Conservation (phyloP, 768 basidiomycete genomes). For the Cyathus striatus region DNA sequence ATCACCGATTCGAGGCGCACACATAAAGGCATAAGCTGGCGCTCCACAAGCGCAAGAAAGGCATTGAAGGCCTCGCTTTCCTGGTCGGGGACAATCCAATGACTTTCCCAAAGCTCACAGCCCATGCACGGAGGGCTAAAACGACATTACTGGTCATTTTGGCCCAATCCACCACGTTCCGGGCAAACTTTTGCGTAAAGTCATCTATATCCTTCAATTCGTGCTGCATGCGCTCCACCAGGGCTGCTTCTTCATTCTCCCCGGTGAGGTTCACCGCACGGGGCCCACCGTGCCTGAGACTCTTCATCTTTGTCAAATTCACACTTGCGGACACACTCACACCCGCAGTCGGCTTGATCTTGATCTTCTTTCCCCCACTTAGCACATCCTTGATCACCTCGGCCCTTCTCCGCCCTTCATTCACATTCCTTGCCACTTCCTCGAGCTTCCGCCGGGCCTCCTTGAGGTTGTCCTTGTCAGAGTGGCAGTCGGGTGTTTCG, state of each 20-base stretch:
- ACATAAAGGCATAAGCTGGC: slow-evolving; percentile 47
- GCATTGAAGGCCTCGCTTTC: slow-evolving; percentile 65
- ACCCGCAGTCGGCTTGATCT: slow-evolving; percentile 13
- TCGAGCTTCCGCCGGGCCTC: slow-evolving; percentile 58
- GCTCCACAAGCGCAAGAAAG: slow-evolving; percentile 55
- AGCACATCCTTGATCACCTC: slow-evolving; percentile 80
- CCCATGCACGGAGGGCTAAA: slow-evolving; percentile 53
- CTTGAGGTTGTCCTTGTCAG: slow-evolving; percentile 56
- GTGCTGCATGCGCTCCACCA: slow-evolving; percentile 49
- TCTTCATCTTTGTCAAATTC: slow-evolving; percentile 59
- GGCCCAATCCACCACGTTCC: slow-evolving; percentile 61
- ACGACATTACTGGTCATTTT: slow-evolving; percentile 44
- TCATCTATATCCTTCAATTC: slow-evolving; percentile 52
- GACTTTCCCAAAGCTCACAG: slow-evolving; percentile 58
- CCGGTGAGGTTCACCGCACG: slow-evolving; percentile 10
- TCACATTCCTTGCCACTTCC: slow-evolving; percentile 69
- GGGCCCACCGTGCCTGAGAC: slow-evolving; percentile 29
- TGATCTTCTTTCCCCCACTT: slow-evolving; percentile 30
- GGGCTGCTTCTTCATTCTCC: slow-evolving; percentile 36
- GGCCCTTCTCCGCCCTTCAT: slow-evolving; percentile 69
- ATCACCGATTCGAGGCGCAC: slow-evolving; percentile 49
- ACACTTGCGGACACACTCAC: slow-evolving; percentile 50
- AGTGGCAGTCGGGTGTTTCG: slow-evolving; percentile 65
- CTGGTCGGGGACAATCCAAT: slow-evolving; percentile 52
- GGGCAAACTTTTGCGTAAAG: slow-evolving; percentile 60